Base-by-base conservation (phyloP, 345 rosid genomes). In the Murraya koenigii region DNA sequence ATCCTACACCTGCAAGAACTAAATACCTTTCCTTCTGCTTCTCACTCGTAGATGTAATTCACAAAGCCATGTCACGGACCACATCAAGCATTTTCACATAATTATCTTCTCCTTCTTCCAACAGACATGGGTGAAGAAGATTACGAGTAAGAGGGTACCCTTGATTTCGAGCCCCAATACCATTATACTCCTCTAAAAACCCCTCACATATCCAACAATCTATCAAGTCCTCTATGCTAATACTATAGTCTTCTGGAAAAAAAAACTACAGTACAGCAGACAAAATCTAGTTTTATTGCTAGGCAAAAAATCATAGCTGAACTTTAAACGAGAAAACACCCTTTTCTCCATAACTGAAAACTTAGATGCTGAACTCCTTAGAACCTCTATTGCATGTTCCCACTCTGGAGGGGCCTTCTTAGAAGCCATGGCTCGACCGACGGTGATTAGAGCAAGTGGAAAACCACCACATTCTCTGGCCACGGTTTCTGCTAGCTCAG, bases 81-180 rank as follows among this genome's bases (percentile, higher is more conserved):
- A 88, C 66, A 41, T 82, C 87, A 69, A 83, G 91, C 89, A 88
- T 85, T 61, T 80, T 82, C 3, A 86, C 78, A 49, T 6, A 4
- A 11, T 8, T 33, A 14, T 76, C 76, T 5, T 66, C 32, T 20
- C 11, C 55, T 28, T 36, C 66, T 36, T 85, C 79, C 76, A 89
- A 56, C 9, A 85, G 71, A 71, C 82, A 75, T 0, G 79, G 80
- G 33, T 11, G 17, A 36, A 67, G 7, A 4, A 88, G 87, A 56
- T 19, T 73, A 28, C 81, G 78, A n/a, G 84, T 61, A 15, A 90
- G 77, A 7, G 4, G 8, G 85, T 82, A 7, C 72, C 49, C 49
- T 41, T 41, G 15, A 11, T 41, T 41, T 41, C 47, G 23, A 20
- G 64, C 63, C 11, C 7, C 55, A 30, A 39, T n/a, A 9, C 15